Evolutionary conservation across 495 filamentous ascomycete genomes (phyloP).

Genomic region (Penicillium roqueforti): DNA sequence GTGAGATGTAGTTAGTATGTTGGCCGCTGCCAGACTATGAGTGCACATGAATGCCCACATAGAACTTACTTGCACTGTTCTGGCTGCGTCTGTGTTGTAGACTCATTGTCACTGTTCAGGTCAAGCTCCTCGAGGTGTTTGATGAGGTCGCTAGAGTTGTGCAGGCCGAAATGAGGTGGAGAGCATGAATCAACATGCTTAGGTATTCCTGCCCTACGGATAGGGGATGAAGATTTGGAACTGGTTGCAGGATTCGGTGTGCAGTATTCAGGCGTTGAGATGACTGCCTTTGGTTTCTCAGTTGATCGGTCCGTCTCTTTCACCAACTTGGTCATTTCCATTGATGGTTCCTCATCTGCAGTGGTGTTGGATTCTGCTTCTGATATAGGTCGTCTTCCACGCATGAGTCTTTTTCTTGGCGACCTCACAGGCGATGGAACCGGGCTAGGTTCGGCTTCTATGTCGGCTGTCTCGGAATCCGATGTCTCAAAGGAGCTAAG

Average conservation of each 20-base stretch:
- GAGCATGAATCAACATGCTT: not conserved
- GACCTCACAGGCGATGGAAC: slow-evolving; percentile 25
- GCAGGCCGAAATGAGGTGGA: not conserved
- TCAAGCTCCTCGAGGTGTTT: slow-evolving; percentile 19
- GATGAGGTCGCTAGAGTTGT: slow-evolving; percentile 10
- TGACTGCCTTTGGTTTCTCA: not conserved
- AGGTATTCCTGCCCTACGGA: not conserved
- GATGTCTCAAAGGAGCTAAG: slow-evolving; percentile 38
- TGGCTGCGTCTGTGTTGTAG: slow-evolving; percentile 18
- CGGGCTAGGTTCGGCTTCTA: slow-evolving; percentile 26
- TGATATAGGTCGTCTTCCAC: slow-evolving; percentile 31
- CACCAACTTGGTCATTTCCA: slow-evolving; percentile 1
- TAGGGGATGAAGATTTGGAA: too few relatives aligned
- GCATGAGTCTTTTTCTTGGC: slow-evolving; percentile 32
- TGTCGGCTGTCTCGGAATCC: slow-evolving; percentile 21
- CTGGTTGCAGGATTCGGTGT: not conserved
- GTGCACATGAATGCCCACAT: slow-evolving; percentile 17
- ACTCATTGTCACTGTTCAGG: slow-evolving; percentile 25
- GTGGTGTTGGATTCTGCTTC: slow-evolving; percentile 16
- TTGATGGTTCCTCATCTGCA: slow-evolving; percentile 10
- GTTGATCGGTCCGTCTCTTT: not conserved
- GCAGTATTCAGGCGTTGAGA: not conserved
- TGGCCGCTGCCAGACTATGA: not conserved
- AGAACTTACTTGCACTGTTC: slow-evolving; percentile 23
- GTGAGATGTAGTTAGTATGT: slow-evolving; percentile 7